These are phyloP conservation scores for Alternaria sp. DNA, from an alignment of 2,329 filamentous ascomycete genomes.

Conservation along the genomic window DNA sequence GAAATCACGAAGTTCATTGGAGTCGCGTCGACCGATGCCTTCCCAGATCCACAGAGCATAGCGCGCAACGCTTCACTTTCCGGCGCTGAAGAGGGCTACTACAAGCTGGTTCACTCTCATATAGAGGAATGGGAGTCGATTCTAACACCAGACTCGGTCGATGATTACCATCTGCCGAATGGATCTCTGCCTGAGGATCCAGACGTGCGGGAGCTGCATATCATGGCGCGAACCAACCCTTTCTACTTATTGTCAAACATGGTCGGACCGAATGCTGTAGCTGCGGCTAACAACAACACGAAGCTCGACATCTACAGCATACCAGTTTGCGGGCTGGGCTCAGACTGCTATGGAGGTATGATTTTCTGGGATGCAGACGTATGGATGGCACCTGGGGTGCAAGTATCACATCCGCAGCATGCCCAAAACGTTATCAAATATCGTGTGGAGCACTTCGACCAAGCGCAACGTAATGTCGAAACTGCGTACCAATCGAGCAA, in stretches of 20 bases:
- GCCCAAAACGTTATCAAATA: conserved; percentile 71
- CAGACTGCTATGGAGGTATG: conserved; percentile 71
- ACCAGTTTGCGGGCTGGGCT: conserved; percentile 71
- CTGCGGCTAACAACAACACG: conserved; percentile 57
- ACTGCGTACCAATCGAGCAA: conserved; percentile 66
- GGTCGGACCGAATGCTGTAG: conserved; percentile 62
- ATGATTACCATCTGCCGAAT: conserved; percentile 66
- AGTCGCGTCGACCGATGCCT: conserved; percentile 73
- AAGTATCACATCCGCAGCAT: conserved; percentile 68
- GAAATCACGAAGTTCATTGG: conserved; percentile 73
- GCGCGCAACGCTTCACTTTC: conserved; percentile 64
- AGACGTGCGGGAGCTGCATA: conserved; percentile 65
- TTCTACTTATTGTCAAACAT: conserved; percentile 66
- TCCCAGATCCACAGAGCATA: conserved; percentile 62
- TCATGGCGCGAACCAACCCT: conserved; percentile 63
- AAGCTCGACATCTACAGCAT: conserved; percentile 69
- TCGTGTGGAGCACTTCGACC: conserved; percentile 64
- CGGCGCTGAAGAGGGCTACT: conserved; percentile 63
- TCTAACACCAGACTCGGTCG: conserved; percentile 68
- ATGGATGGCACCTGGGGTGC: conserved; percentile 74
- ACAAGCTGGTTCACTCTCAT: conserved; percentile 64
- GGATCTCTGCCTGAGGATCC: conserved; percentile 65
- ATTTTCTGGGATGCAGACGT: conserved; percentile 74
- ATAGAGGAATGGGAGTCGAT: conserved; percentile 68
- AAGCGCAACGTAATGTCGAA: conserved; percentile 68